phyloP scores from a whole-genome alignment of 176 grass and related monocot genomes.

The Areca catechu region DNA sequence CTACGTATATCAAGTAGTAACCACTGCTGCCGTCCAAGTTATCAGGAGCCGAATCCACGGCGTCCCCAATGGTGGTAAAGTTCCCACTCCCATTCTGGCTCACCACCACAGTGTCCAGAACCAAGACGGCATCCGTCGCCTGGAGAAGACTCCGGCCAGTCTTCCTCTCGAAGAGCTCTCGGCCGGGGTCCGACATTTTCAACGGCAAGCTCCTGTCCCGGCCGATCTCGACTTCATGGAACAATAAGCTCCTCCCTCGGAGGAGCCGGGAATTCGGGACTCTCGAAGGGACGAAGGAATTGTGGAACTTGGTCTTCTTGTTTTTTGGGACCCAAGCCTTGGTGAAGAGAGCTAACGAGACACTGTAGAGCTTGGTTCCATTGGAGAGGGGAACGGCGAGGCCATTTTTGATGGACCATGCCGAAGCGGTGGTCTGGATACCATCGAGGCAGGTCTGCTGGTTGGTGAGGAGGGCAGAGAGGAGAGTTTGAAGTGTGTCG shows the following conservation, averaged over 20 bases:
- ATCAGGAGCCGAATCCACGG: constrained; percentile 45
- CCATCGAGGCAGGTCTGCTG: constrained; percentile 78
- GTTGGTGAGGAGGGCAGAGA: constrained; percentile 87
- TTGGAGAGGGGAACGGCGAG: constrained; percentile 41
- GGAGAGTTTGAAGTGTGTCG: constrained; percentile 57
- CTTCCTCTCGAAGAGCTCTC: constrained; percentile 17
- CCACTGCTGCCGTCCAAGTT: constrained; percentile 55
- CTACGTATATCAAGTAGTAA: constrained; percentile 74
- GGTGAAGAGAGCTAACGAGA: constrained; percentile 83
- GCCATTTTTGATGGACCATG: constrained; percentile 64
- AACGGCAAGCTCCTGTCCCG: constrained; percentile 27
- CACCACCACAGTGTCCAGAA: constrained; percentile 42
- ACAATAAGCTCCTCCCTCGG: constrained; percentile 20
- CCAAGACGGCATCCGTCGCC: constrained; percentile 21
- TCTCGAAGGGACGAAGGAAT: constrained; percentile 13
- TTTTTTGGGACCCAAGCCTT: constrained; percentile 56
- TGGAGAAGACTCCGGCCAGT: constrained; percentile 22
- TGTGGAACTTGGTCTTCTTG: constrained; percentile 23
- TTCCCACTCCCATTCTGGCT: constrained; percentile 44
- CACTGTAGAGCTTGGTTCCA: constrained; percentile 58
- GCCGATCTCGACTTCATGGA: constrained; percentile 20
- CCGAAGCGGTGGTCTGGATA: constrained; percentile 39
- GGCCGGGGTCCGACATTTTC: constrained; percentile 21
- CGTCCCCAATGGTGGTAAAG: constrained; percentile 47
- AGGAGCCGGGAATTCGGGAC: not conserved